Conservation (phyloP, 192 early-diverging fungal genomes). For the Chytriomyces sp. region DNA sequence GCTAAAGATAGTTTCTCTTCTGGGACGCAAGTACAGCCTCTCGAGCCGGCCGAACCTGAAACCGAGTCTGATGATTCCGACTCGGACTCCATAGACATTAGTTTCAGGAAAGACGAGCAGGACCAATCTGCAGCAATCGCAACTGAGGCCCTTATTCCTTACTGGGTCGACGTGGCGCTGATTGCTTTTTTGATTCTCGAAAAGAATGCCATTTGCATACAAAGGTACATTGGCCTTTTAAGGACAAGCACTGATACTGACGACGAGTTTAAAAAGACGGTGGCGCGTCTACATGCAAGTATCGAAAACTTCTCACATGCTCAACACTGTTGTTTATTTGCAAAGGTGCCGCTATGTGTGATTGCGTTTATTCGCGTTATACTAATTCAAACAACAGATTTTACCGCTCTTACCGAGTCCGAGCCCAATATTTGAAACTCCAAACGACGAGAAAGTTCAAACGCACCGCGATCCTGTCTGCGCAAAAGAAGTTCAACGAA, state of each 20-base stretch:
- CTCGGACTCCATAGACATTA: neutral
- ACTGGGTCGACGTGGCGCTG: neutral
- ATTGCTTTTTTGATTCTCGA: neutral
- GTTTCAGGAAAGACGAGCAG: neutral
- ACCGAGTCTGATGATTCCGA: neutral
- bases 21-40: too few species aligned
- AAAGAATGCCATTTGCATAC: neutral
- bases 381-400: neutral
- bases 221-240: neutral
- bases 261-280: neutral
- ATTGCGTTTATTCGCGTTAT: too few species aligned
- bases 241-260: too few species aligned
- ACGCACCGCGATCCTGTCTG: neutral
- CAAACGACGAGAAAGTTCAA: neutral
- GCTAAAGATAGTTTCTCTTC: too few species aligned
- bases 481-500: neutral
- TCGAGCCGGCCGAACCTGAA: neutral
- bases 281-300: neutral
- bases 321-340: neutral
- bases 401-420: neutral
- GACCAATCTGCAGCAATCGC: neutral
- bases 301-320: neutral
- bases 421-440: neutral
- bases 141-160: neutral
- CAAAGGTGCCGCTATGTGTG: neutral